Evolutionary conservation across 2,329 filamentous ascomycete genomes (phyloP).

Genomic region (Sporothrix pallida): DNA sequence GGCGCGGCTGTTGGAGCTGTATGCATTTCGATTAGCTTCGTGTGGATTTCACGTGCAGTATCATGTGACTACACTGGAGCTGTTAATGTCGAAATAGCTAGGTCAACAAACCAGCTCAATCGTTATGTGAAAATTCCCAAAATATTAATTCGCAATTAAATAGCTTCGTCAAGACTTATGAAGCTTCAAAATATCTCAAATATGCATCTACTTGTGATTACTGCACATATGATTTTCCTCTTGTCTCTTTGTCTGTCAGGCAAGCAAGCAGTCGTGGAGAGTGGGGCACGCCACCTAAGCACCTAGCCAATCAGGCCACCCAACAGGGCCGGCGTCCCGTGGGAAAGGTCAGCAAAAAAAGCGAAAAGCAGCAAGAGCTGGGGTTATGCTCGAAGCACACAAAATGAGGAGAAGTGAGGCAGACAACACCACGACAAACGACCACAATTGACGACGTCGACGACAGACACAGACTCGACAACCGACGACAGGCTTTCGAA

Average conservation of each 20-base stretch:
- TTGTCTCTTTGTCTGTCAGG: background rate
- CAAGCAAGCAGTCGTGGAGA: conserved; percentile 19
- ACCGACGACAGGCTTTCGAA: background rate
- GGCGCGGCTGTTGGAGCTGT: conserved; percentile 22
- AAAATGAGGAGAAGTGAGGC: conserved; percentile 31
- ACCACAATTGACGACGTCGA: conserved; percentile 2
- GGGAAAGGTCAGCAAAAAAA: conserved; percentile 32
- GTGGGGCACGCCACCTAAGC: conserved; percentile 26
- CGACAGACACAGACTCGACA: background rate
- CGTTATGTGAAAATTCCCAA: background rate
- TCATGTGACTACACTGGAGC: background rate
- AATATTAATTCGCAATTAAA: background rate
- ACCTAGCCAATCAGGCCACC: conserved; percentile 12
- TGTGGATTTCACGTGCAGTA: background rate
- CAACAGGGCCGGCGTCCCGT: conserved; percentile 26
- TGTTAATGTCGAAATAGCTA: too few relatives aligned
- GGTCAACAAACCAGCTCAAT: background rate
- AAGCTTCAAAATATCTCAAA: background rate
- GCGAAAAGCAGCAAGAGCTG: conserved; percentile 16
- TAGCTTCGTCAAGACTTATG: too few relatives aligned
- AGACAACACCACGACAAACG: conserved; percentile 18
- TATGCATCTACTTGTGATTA: background rate
- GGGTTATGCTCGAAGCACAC: background rate
- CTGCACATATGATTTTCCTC: background rate
- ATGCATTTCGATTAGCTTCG: conserved; percentile 21